Evolutionary conservation across 805 yeast species (phyloP).

Genomic region (Saturnispora besseyi): DNA sequence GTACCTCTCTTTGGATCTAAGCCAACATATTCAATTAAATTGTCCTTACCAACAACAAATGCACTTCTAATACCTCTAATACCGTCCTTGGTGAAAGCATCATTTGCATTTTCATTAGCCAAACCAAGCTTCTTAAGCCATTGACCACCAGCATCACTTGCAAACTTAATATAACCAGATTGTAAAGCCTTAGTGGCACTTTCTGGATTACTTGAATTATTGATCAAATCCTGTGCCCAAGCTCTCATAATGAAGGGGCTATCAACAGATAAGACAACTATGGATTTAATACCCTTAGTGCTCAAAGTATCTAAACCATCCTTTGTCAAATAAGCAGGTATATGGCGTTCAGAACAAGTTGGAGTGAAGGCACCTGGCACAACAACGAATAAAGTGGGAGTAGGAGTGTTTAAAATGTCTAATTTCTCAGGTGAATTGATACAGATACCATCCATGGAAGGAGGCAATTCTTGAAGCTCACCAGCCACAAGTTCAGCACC

Average conservation of each 20-base stretch:
- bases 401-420: neutral
- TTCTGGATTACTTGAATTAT: conserved; percentile 18
- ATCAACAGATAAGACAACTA: conserved; percentile 33
- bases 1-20: conserved; percentile 33
- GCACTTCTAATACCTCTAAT: conserved; percentile 46
- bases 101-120: conserved; percentile 9
- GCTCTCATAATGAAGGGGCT: conserved; percentile 36
- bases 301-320: conserved; percentile 26
- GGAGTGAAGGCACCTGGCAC: conserved; percentile 48
- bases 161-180: conserved; percentile 33
- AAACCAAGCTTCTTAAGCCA: conserved; percentile 9
- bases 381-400: conserved; percentile 29
- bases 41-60: conserved; percentile 44
- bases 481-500: neutral
- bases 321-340: conserved; percentile 32
- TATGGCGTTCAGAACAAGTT: conserved; percentile 36
- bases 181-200: neutral
- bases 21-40: conserved; percentile 29
- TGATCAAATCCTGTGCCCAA: conserved; percentile 41
- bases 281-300: conserved; percentile 31
- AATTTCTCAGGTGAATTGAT: conserved; percentile 6
- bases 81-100: conserved; percentile 10
- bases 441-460: conserved; percentile 9
- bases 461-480: conserved; percentile 5
- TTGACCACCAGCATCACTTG: conserved; percentile 42